phyloP scores from a whole-genome alignment of 805 yeast genomes.

The Danielia oregonensis region DNA sequence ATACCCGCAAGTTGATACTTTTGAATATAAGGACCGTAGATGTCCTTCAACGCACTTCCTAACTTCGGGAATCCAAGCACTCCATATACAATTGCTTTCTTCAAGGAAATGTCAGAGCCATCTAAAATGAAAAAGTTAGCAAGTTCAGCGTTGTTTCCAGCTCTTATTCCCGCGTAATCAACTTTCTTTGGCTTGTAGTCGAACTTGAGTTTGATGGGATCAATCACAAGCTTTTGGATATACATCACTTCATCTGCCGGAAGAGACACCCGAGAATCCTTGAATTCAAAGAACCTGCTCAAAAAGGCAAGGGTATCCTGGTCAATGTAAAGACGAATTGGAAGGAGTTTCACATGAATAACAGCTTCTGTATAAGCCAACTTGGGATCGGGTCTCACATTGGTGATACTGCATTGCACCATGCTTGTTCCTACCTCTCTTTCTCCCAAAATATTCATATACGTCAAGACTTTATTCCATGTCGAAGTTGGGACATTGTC shows the following conservation, averaged over 20 bases:
- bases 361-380: constrained; percentile 69
- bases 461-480: constrained; percentile 81
- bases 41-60: constrained; percentile 50
- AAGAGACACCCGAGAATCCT: constrained; percentile 62
- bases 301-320: constrained; percentile 90
- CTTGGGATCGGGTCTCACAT: constrained; percentile 59
- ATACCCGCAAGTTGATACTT: constrained; percentile 79
- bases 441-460: constrained; percentile 65
- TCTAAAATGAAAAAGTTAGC: constrained; percentile 87
- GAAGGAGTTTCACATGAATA: constrained; percentile 54
- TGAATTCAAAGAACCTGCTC: constrained; percentile 76
- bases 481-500: constrained; percentile 86
- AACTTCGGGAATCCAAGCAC: constrained; percentile 68
- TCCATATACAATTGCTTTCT: constrained; percentile 66
- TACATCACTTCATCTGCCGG: constrained; percentile 65
- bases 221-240: constrained; percentile 64
- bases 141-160: constrained; percentile 84
- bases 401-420: constrained; percentile 49
- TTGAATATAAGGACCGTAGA: constrained; percentile 87
- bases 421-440: constrained; percentile 67
- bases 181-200: constrained; percentile 92
- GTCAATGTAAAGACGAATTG: constrained; percentile 80
- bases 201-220: constrained; percentile 57
- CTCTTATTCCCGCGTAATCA: constrained; percentile 77
- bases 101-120: constrained; percentile 70